Conservation (phyloP, 495 filamentous ascomycete genomes). For the Penicillium paradoxum region DNA sequence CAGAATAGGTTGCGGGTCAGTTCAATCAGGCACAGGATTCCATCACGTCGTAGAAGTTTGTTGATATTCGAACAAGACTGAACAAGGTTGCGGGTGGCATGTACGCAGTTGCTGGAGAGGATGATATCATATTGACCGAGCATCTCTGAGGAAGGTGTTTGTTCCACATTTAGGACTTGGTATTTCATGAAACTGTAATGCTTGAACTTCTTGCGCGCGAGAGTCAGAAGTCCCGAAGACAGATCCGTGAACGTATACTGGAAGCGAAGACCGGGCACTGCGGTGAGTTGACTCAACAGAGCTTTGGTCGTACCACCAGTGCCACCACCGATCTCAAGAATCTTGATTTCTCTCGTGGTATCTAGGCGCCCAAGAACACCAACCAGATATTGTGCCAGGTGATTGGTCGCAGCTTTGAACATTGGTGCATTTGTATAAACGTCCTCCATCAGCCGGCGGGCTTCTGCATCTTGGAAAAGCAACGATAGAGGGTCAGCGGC, state of each 20-base stretch:
- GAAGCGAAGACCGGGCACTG: constrained; percentile 14
- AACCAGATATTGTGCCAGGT: neutral
- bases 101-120: constrained; percentile 41
- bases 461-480: constrained; percentile 1
- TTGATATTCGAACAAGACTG: constrained; percentile 25
- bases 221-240: constrained; percentile 30
- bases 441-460: neutral
- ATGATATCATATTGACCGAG: constrained; percentile 27
- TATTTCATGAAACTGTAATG: constrained; percentile 26
- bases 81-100: constrained; percentile 35
- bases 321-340: constrained; percentile 37
- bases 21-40: constrained; percentile 36
- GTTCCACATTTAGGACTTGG: constrained; percentile 31
- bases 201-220: constrained; percentile 25
- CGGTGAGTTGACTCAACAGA: constrained; percentile 18
- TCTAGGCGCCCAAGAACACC: neutral
- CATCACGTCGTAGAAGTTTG: constrained; percentile 31
- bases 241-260: constrained; percentile 43
- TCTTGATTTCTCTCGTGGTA: constrained; percentile 8
- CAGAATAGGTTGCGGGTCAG: constrained; percentile 33
- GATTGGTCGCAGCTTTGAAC: neutral
- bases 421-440: constrained; percentile 6
- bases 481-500: neutral
- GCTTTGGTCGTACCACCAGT: constrained; percentile 38
- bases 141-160: constrained; percentile 16